Percentiles rank a stretch among this genome's conserved stretches.
Evolutionary conservation across 306 rosid species (phyloP).

Genomic region (Prunus armeniaca): DNA sequence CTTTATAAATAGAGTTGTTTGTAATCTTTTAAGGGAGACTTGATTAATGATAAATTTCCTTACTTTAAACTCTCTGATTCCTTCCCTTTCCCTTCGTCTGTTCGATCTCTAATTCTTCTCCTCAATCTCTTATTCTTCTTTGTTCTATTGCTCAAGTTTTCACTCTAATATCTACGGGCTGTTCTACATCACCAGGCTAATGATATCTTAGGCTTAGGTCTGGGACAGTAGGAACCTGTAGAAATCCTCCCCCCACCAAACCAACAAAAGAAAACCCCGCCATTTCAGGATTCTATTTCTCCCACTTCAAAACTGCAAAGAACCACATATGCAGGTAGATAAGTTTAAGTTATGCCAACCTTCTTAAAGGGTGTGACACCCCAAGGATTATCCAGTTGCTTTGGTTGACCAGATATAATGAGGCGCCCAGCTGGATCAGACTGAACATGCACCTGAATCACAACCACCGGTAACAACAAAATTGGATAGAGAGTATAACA

Average conservation of each 20-base stretch:
- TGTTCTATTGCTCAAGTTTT: too few relatives aligned
- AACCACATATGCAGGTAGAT: neutral
- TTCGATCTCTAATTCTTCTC: too few relatives aligned
- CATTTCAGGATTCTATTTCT: neutral
- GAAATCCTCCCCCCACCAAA: neutral
- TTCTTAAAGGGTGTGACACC: slow-evolving; percentile 73
- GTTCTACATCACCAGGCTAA: neutral
- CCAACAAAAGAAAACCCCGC: neutral
- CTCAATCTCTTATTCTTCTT: too few relatives aligned
- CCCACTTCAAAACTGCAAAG: neutral
- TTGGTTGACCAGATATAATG: slow-evolving; percentile 71
- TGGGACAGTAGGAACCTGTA: neutral
- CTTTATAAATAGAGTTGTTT: too few relatives aligned
- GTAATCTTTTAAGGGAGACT: too few relatives aligned
- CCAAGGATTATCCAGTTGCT: slow-evolving; percentile 69
- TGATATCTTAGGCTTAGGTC: neutral
- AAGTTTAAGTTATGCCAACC: slow-evolving; percentile 23
- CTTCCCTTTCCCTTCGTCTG: too few relatives aligned
- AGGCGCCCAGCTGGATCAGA: slow-evolving; percentile 77
- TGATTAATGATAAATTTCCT: too few relatives aligned
- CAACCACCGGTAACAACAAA: neutral
- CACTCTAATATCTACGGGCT: too few relatives aligned
- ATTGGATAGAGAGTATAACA: neutral
- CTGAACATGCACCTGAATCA: slow-evolving; percentile 64
- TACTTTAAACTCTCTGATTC: too few relatives aligned